Evolutionary conservation across 768 basidiomycete genomes (phyloP).

Genomic region (Podaxis sp.): DNA sequence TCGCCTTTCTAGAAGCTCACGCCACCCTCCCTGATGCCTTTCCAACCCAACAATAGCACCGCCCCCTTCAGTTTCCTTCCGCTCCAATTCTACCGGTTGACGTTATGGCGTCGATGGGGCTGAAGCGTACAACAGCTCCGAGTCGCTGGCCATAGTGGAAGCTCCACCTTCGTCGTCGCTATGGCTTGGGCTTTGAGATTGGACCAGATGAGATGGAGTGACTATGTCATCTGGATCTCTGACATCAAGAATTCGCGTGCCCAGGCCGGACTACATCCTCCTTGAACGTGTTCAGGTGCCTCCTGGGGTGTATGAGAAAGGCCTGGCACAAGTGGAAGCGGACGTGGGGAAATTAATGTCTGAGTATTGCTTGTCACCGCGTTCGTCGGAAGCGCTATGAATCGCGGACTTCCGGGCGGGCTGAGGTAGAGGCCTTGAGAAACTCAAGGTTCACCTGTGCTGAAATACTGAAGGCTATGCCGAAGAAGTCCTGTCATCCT

Average conservation of each 20-base stretch:
- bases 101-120: constrained; percentile 10
- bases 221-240: constrained; percentile 1
- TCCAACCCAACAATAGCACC: background rate
- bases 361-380: background rate
- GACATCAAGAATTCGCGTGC: constrained; percentile 3
- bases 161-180: constrained; percentile 1
- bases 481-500: background rate
- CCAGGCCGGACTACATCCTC: constrained; percentile 1
- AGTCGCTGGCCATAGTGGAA: constrained; percentile 5
- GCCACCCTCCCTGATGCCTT: background rate
- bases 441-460: background rate
- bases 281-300: background rate
- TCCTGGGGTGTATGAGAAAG: background rate
- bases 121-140: constrained; percentile 9
- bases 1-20: background rate
- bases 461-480: background rate
- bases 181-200: background rate
- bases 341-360: background rate
- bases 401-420: background rate
- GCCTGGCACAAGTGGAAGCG: constrained; percentile 2
- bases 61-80: background rate
- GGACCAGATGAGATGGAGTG: background rate
- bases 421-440: constrained; percentile 2
- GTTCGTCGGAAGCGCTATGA: background rate
- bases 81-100: background rate